Evolutionary conservation across 2,329 filamentous ascomycete genomes (phyloP).

Genomic region (Cladosporium phlei): DNA sequence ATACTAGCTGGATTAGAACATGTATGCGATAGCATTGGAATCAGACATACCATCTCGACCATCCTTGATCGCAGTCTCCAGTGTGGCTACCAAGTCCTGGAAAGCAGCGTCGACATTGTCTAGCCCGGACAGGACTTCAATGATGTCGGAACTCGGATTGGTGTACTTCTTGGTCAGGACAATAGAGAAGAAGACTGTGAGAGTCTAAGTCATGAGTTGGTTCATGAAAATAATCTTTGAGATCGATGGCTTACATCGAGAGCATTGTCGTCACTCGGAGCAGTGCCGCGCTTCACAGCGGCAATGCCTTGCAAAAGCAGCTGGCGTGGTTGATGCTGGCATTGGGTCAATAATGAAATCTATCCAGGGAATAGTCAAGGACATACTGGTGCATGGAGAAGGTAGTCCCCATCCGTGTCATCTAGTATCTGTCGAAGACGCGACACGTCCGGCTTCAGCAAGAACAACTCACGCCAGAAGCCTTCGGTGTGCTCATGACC

Average conservation of each 20-base stretch:
- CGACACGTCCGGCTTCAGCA: conserved; percentile 71
- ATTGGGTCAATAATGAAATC: neutral
- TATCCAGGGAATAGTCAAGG: neutral
- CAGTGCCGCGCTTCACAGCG: conserved; percentile 58
- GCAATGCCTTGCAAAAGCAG: conserved; percentile 71
- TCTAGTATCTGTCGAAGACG: conserved; percentile 66
- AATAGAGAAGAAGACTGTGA: conserved; percentile 79
- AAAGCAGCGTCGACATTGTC: conserved; percentile 83
- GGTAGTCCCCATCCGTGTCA: conserved; percentile 65
- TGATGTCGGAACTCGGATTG: conserved; percentile 92
- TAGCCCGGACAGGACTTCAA: conserved; percentile 80
- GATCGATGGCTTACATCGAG: conserved; percentile 64
- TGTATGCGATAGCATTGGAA: no score
- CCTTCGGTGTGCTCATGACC: conserved; percentile 72
- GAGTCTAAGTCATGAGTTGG: conserved; percentile 61
- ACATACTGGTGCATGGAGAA: conserved; percentile 68
- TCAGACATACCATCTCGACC: conserved; percentile 60
- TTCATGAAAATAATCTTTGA: conserved; percentile 10
- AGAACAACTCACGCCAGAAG: conserved; percentile 95
- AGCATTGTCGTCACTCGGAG: conserved; percentile 68
- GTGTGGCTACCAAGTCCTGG: conserved; percentile 75
- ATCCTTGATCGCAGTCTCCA: conserved; percentile 79
- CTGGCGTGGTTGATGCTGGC: conserved; percentile 63
- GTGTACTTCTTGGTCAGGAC: conserved; percentile 86
- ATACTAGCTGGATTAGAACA: conserved; percentile 50